phyloP scores from a whole-genome alignment of 495 filamentous ascomycete genomes.

The Aspergillus nidulans region DNA sequence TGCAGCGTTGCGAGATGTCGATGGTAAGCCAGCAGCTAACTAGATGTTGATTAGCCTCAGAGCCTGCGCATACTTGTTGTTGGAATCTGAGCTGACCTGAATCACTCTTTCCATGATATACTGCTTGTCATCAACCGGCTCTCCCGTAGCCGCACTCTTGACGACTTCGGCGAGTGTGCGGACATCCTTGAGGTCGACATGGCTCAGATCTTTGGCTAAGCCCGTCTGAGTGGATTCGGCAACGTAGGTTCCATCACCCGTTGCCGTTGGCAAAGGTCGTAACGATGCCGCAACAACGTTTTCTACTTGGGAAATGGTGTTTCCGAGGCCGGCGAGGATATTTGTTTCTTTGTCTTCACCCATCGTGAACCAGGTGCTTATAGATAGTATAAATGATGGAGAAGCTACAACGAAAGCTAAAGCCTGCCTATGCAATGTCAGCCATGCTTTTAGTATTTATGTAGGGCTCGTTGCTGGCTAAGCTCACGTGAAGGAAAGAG shows the following conservation, averaged over 20 bases:
- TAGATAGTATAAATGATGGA: neutral
- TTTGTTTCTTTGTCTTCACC: conserved; percentile 13
- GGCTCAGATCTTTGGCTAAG: conserved; percentile 33
- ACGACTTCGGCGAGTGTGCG: conserved; percentile 43
- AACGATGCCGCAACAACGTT: conserved; percentile 54
- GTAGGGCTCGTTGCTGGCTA: neutral
- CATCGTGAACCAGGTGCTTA: conserved; percentile 15
- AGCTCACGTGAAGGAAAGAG: neutral
- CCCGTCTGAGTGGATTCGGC: conserved; percentile 28
- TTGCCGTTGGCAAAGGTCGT: conserved; percentile 59
- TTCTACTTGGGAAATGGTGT: conserved; percentile 46
- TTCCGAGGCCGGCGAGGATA: conserved; percentile 22
- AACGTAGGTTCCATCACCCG: conserved; percentile 56
- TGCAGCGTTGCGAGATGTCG: conserved; percentile 48
- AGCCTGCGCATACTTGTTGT: neutral
- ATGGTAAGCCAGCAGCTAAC: conserved; percentile 44
- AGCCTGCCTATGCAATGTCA: neutral
- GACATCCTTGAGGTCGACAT: conserved; percentile 38
- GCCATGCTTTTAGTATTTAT: neutral
- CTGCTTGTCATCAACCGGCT: conserved; percentile 79
- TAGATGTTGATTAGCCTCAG: conserved; percentile 11
- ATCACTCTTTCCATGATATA: conserved; percentile 57
- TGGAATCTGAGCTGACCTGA: conserved; percentile 25
- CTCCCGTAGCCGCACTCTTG: conserved; percentile 70
- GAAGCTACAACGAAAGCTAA: neutral